These are phyloP conservation scores for Fusarium sp. DNA, from an alignment of 2,329 filamentous ascomycete genomes.

Conservation along the genomic window DNA sequence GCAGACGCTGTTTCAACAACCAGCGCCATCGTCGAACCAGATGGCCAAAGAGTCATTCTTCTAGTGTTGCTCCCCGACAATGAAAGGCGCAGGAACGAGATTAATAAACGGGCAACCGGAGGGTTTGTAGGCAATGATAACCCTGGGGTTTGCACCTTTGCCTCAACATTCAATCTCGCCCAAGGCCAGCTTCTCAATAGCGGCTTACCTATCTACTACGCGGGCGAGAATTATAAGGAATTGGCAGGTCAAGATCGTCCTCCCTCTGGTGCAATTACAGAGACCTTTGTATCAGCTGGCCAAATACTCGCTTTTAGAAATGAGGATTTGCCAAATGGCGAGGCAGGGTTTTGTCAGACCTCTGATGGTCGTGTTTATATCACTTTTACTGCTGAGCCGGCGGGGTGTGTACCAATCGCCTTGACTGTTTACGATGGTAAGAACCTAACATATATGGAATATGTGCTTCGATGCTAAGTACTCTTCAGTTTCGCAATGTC, in stretches of 20 bases:
- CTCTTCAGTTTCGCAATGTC: neutral
- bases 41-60: neutral
- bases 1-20: neutral
- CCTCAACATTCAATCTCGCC: neutral
- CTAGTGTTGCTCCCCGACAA: neutral
- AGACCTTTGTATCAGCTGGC: neutral
- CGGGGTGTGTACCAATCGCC: neutral
- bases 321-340: neutral
- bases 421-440: neutral
- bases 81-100: neutral
- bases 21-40: neutral
- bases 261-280: neutral
- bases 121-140: neutral
- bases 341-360: neutral
- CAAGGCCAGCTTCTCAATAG: neutral
- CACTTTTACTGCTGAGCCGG: neutral
- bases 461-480: neutral
- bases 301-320: neutral
- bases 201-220: neutral
- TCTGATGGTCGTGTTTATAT: neutral
- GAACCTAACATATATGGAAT: rapidly evolving
- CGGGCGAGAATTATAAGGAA: neutral
- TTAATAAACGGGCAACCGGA: neutral
- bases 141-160: neutral
- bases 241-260: neutral